Evolutionary conservation across 352 stramenopile genomes (phyloP), one percentile per base, ranked within the genome.

Genomic region (Elongisporangium anandrum): DNA sequence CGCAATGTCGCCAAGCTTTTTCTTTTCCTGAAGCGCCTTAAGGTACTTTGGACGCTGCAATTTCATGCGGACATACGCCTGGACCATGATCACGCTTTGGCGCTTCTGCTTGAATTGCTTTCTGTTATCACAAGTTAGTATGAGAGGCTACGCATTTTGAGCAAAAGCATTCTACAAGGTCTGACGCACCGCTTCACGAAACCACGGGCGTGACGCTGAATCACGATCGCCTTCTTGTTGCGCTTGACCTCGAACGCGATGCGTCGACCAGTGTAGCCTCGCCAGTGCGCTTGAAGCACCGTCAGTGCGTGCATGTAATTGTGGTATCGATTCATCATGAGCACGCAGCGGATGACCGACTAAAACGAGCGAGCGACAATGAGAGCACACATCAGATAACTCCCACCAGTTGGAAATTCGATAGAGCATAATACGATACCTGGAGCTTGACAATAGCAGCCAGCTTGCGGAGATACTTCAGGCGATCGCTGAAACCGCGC

Each of bases 301-400:
- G 78, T 78, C 21, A 92, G 39, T 17, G 81, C 83, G 56, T 73
- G 62, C 19, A 79, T 74, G 41, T 82, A 84, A 8, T 78, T 70
- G 22, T 87, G 68, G 55, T 93, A 95, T 4, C 79, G 72, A 50
- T 73, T 84, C 77, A 91, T 90, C 68, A 74, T 76, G 29, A 92
- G 71, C 26, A 95, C 78, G 21, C 85, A 95, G 17, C 85, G 81
- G 61, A 78, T 81, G 57, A 95, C 84, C 10, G 85, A 94, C 83
- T 94, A 66, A 29, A 56, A 19, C 53, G 24, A 19, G n/a, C n/a
- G n/a, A n/a, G n/a, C n/a, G n/a, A n/a, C n/a, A n/a, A 57, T 51
- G 59, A 45, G 17, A 21, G 45, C 50, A 57, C 16, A 5, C n/a
- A 64, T 19, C 22, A 26, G 6, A 6, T 16, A 45, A 24, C 39